Evolutionary conservation across 305 asterid species (phyloP), one percentile per base, ranked within the genome.

Genomic region (Coffea humblotiana): DNA sequence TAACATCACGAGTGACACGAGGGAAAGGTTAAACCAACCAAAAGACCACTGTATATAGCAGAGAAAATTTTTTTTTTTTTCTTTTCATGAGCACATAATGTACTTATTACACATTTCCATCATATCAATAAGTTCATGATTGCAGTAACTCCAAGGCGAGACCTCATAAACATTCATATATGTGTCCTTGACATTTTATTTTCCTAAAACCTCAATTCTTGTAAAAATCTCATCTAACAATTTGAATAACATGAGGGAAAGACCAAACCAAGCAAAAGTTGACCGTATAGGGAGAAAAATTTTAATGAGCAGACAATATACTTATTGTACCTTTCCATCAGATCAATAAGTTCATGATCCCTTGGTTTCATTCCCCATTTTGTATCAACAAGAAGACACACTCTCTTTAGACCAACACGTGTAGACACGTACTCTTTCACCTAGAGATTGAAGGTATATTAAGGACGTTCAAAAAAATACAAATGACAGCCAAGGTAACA

Each of bases 321-420:
- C 35, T 25, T n/a, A 23, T 19, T 23, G 19, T 87, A 94, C 99
- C 97, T 94, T 88, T 96, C 99, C 99, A 96, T 92, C 91, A 96
- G 83, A 80, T 92, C 92, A 82, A 96, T 83, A 64, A 96, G 94
- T 80, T 96, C 98, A 72, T 82, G 89, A 89, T 96, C 99, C 90
- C 91, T 88, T 81, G 97, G 94, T 81, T 93, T 96, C 98, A 96
- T 89, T 58, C 99, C 99, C 99, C 99, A 96, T 86, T 96, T 94
- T 81, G 99, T 89, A 90, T 94, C 98, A 56, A 96, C 86, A 69
- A 96, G 94, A 88, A 94, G 92, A 84, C 97, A 94, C 27, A 96
- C 98, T 84, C 94, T 91, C 87, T 90, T 90, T 76, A 94, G 91
- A 80, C 90, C 89, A 80, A 80, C 87, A 68, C 97, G 95, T 23